phyloP scores from a whole-genome alignment of 805 yeast species.

The Saturnispora zaruensis region DNA sequence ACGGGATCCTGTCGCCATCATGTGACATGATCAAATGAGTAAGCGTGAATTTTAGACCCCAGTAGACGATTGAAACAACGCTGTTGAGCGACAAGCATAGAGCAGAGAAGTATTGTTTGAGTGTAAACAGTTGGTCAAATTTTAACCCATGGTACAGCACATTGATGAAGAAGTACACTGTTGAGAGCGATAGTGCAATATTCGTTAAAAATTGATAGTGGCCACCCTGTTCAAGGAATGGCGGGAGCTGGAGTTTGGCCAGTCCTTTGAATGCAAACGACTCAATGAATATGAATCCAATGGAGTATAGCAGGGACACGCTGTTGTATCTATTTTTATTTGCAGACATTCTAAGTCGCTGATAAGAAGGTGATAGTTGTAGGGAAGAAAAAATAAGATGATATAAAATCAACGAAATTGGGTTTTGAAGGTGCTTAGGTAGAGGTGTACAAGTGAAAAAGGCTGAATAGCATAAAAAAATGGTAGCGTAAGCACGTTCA shows the following conservation, averaged over 20 bases:
- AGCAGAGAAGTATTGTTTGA: conserved; percentile 41
- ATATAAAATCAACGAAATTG: background rate
- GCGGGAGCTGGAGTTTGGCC: conserved; percentile 35
- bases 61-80: conserved; percentile 56
- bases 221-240: conserved; percentile 46
- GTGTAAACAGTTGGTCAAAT: conserved; percentile 3
- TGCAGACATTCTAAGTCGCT: background rate
- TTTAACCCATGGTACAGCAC: conserved; percentile 31
- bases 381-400: background rate
- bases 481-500: too few species aligned
- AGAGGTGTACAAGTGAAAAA: too few species aligned
- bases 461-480: too few species aligned
- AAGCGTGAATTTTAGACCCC: conserved; percentile 56
- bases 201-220: conserved; percentile 68
- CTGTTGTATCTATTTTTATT: background rate
- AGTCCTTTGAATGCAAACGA: conserved; percentile 13
- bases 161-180: conserved; percentile 35
- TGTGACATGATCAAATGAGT: conserved; percentile 38
- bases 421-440: background rate
- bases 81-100: conserved; percentile 49
- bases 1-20: conserved; percentile 32
- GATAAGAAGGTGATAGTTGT: background rate
- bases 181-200: conserved; percentile 42
- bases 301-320: background rate
- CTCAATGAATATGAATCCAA: conserved; percentile 11